Conservation (phyloP, 768 basidiomycete species). For the Boletellus sp. region DNA sequence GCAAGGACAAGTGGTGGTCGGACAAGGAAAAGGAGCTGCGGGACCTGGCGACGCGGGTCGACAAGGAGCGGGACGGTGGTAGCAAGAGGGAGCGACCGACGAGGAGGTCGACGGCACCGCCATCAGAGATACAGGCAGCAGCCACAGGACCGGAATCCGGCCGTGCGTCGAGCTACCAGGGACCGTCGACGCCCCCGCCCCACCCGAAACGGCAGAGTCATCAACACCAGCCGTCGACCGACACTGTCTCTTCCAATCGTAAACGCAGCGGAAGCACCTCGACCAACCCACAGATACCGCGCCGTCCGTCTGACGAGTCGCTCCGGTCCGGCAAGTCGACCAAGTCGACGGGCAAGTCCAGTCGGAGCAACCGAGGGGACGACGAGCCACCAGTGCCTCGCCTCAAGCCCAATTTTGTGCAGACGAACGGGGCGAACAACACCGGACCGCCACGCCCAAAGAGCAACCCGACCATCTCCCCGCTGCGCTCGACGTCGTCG, state of each 20-base stretch:
- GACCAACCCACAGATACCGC: slow-evolving; percentile 19
- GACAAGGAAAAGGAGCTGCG: slow-evolving; percentile 27
- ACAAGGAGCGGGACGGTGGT: slow-evolving; percentile 16
- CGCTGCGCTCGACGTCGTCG: slow-evolving; percentile 19
- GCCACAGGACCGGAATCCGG: slow-evolving; percentile 20
- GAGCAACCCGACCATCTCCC: slow-evolving; percentile 45
- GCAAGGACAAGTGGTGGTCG: slow-evolving; percentile 34
- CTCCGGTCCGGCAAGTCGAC: slow-evolving; percentile 39
- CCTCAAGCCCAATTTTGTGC: slow-evolving; percentile 25
- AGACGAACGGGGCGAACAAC: slow-evolving; percentile 10
- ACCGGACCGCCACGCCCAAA: slow-evolving; percentile 39
- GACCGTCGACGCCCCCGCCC: slow-evolving; percentile 16
- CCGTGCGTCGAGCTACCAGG: slow-evolving; percentile 26
- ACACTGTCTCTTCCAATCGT: slow-evolving; percentile 19
- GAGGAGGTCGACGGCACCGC: slow-evolving; percentile 15
- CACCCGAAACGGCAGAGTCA: slow-evolving; percentile 23
- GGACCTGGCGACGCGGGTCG: slow-evolving; percentile 11
- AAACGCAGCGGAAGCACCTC: slow-evolving; percentile 28
- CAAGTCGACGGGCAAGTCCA: slow-evolving; percentile 31
- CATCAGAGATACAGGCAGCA: slow-evolving; percentile 10
- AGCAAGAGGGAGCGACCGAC: slow-evolving; percentile 15
- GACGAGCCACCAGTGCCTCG: slow-evolving; percentile 31
- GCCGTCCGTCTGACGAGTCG: slow-evolving; percentile 39
- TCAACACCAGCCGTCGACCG: slow-evolving; percentile 29
- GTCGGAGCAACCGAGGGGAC: slow-evolving; percentile 25